Evolutionary conservation across 2,329 filamentous ascomycete genomes (phyloP), one percentile per base, ranked within the genome.

Genomic region (Fusarium gaditjirri): DNA sequence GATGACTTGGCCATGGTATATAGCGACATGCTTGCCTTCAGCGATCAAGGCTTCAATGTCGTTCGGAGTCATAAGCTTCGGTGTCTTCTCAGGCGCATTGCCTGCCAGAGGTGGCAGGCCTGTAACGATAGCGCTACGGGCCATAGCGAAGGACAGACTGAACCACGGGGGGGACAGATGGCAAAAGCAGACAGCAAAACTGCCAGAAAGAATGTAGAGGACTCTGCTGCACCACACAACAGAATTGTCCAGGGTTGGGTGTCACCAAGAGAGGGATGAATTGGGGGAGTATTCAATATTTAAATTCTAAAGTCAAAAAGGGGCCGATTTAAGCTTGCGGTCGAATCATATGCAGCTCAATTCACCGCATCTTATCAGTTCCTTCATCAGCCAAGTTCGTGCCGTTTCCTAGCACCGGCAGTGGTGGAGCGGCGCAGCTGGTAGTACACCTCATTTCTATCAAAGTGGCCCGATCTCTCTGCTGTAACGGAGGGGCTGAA

Each of bases 1-100:
- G 74, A 98, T 83, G 14, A 98, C 94, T 76, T 90, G 89, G 66
- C 90, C 87, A 75, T 97, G 90, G 66, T 96, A 86, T 58, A 99
- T 94, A 69, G 98, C 88, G 61, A 99, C 88, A 71, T 90, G 89
- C 64, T 89, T 89, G 8, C 94, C 95, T 63, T 93, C 90, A 11
- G 95, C 93, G 77, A 99, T 98, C 76, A 95, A 84, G 10, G 87
- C 90, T 81, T 98, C 95, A 54, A 81, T 62, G 31, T 83, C 79
- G 31, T 78, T 79, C 10, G 80, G 78, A 8, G 81, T 76, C 76
- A 86, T 79, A 27, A 83, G 62, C 12, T 83, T 83, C 61, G 80
- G 84, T 50, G 68, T 72, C 66, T 61, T 76, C 39, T 66, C 70
- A n/a, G 63, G 62, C 44, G 55, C 65, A 52, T 66, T 68, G 29